Percentiles rank a stretch among this genome's conserved stretches.
Evolutionary conservation across 2,329 filamentous ascomycete species (phyloP).

Genomic region (Sclerotinia subarctica): DNA sequence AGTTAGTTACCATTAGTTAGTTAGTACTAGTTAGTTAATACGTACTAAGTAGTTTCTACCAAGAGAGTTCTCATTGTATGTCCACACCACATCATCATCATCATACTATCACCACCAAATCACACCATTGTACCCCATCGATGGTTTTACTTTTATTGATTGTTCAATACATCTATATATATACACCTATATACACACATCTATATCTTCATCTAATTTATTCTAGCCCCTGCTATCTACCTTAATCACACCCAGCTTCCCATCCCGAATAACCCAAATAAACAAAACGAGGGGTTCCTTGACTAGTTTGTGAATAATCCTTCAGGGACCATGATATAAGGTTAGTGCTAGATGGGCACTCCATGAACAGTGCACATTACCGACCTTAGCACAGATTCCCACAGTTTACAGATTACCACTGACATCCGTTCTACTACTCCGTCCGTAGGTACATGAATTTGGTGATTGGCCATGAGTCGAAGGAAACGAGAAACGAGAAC

Average conservation of each 20-base stretch:
- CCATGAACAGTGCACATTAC: conserved; percentile 4
- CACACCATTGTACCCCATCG: too few species aligned
- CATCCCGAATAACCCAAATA: background rate
- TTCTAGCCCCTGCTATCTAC: background rate
- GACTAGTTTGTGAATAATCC: background rate
- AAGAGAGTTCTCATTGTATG: too few species aligned
- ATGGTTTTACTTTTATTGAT: background rate
- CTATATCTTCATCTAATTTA: background rate
- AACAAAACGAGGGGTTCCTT: background rate
- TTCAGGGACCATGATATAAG: background rate
- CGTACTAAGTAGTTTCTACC: too few species aligned
- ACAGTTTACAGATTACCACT: too few species aligned
- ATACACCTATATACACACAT: too few species aligned
- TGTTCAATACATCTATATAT: too few species aligned
- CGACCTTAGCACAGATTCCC: too few species aligned
- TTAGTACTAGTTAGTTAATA: too few species aligned
- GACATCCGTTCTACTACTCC: background rate
- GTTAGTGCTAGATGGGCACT: background rate
- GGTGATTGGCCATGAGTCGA: background rate
- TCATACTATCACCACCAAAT: too few species aligned
- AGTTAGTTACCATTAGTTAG: too few species aligned
- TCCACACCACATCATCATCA: too few species aligned
- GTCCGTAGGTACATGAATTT: background rate
- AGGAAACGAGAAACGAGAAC: background rate
- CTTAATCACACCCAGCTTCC: background rate